phyloP scores from a whole-genome alignment of 768 basidiomycete genomes.

The Kwoniella mangroviensis region DNA sequence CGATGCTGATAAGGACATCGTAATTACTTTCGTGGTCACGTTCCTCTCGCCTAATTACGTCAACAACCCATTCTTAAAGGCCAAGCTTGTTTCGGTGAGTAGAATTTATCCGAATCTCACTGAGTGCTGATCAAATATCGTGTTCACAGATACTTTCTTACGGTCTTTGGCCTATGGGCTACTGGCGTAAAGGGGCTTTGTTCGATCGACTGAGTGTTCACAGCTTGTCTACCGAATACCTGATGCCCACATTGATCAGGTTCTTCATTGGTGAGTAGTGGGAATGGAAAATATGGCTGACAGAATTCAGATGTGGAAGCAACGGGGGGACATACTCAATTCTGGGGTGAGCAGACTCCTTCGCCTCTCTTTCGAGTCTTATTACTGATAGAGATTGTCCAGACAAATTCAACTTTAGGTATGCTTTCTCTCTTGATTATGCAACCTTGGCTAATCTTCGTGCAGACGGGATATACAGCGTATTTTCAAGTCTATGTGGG shows the following conservation, averaged over 20 bases:
- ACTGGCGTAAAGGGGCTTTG: constrained; percentile 63
- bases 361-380: not conserved
- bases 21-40: constrained; percentile 83
- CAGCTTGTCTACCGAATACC: constrained; percentile 78
- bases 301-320: constrained; percentile 81
- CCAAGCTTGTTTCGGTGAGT: constrained; percentile 88
- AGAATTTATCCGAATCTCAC: not conserved
- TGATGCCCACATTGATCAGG: constrained; percentile 87
- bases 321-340: constrained; percentile 96
- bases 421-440: not conserved
- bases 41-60: constrained; percentile 97
- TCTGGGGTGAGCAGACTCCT: constrained; percentile 81
- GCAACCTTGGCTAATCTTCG: constrained; percentile 17
- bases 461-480: constrained; percentile 82
- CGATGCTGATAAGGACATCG: constrained; percentile 78
- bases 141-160: constrained; percentile 47
- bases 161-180: constrained; percentile 53
- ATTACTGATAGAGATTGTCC: not conserved
- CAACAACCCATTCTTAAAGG: constrained; percentile 97
- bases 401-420: constrained; percentile 43
- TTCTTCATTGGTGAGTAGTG: constrained; percentile 82
- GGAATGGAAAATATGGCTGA: constrained; percentile 5
- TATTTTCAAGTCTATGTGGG: constrained; percentile 87
- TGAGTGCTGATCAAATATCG: constrained; percentile 1
- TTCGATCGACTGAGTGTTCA: constrained; percentile 82